Conservation (phyloP, 108 stramenopile species). For the Conticribra guillardii region DNA sequence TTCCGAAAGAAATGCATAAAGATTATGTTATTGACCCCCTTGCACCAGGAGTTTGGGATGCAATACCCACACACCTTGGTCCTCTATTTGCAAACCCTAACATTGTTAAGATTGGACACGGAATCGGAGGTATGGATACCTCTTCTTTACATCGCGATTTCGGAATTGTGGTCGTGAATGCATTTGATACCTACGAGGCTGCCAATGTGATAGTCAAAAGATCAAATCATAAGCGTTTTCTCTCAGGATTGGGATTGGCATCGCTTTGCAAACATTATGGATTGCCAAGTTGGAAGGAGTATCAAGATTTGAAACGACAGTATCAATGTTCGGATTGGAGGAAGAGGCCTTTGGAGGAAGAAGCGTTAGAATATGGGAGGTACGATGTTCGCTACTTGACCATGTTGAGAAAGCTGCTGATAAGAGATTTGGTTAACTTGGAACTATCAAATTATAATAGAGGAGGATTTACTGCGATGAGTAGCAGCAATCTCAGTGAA, state of each 20-base stretch:
- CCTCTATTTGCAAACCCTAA: constrained; percentile 83
- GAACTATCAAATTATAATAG: constrained; percentile 44
- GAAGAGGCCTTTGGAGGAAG: constrained; percentile 78
- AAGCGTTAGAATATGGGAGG: constrained; percentile 86
- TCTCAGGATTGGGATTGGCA: constrained; percentile 57
- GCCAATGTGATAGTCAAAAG: constrained; percentile 50
- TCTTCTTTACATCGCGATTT: constrained; percentile 92
- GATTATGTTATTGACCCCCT: constrained; percentile 87
- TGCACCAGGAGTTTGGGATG: constrained; percentile 74
- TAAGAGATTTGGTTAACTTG: constrained; percentile 67
- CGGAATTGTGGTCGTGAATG: constrained; percentile 91
- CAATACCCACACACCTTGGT: constrained; percentile 53
- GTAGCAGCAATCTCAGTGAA: neutral
- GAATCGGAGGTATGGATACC: constrained; percentile 86
- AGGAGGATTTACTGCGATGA: constrained; percentile 1
- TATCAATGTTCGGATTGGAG: constrained; percentile 94
- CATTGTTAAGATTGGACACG: constrained; percentile 95
- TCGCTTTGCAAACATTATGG: constrained; percentile 70
- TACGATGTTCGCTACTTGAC: constrained; percentile 85
- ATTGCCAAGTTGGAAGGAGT: constrained; percentile 57
- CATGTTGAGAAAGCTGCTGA: constrained; percentile 69
- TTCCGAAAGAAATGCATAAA: constrained; percentile 26
- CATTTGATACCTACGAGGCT: constrained; percentile 93
- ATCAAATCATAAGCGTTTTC: neutral
- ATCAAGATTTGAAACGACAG: constrained; percentile 66